phyloP scores from a whole-genome alignment of 257 asterid genomes.

The Ajuga chamaepitys region DNA sequence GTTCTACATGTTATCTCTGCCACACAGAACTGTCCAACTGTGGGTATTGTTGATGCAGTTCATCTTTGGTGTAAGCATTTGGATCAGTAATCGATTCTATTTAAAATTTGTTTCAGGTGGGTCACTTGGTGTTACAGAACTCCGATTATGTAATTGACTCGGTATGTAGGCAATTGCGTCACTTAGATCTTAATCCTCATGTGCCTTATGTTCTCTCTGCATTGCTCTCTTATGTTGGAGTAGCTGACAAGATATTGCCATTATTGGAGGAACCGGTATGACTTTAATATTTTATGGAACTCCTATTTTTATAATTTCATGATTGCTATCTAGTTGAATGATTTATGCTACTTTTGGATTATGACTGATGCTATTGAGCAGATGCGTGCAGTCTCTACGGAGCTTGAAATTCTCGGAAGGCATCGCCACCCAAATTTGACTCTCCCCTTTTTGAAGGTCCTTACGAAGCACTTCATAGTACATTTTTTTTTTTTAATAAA shows the following conservation, averaged over 20 bases:
- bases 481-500: not conserved
- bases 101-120: conserved; percentile 61
- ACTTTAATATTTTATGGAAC: conserved; percentile 6
- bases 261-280: conserved; percentile 95
- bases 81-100: conserved; percentile 4
- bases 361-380: conserved; percentile 25
- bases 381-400: conserved; percentile 85
- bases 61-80: conserved; percentile 13
- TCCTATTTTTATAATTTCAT: conserved; percentile 1
- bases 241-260: conserved; percentile 84
- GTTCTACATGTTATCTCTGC: conserved; percentile 63
- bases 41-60: conserved; percentile 40
- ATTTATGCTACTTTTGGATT: conserved; percentile 2
- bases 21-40: conserved; percentile 63
- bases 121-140: conserved; percentile 81
- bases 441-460: conserved; percentile 83
- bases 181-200: conserved; percentile 86
- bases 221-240: conserved; percentile 81
- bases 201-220: conserved; percentile 91
- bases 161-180: conserved; percentile 82
- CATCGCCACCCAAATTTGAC: conserved; percentile 85
- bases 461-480: conserved; percentile 9
- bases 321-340: not conserved
- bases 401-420: conserved; percentile 96
- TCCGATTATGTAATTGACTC: conserved; percentile 92